These are phyloP conservation scores for Cairneyella variabilis DNA, from an alignment of 495 filamentous ascomycete genomes.

Conservation along the genomic window DNA sequence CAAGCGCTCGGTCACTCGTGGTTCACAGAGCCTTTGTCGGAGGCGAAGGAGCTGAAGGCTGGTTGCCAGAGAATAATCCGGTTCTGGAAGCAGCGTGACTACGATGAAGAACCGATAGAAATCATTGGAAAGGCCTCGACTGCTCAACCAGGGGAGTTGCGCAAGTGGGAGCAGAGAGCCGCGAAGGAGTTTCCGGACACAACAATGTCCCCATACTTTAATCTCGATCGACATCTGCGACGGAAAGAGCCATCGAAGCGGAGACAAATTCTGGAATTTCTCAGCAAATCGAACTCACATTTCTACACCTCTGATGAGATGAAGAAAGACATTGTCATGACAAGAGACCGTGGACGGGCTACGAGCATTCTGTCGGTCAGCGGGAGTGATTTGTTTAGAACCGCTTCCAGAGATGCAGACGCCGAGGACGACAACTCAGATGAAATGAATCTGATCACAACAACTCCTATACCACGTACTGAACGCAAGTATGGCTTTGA, in stretches of 20 bases:
- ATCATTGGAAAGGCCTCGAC: background rate
- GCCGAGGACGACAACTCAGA: background rate
- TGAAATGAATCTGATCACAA: constrained; percentile 5
- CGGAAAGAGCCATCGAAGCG: constrained; percentile 8
- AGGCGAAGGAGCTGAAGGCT: constrained; percentile 37
- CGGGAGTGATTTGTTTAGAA: too few species aligned
- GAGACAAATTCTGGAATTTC: constrained; percentile 7
- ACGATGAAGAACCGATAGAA: constrained; percentile 12
- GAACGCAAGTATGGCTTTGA: background rate
- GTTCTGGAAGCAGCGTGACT: constrained; percentile 38
- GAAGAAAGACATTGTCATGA: background rate
- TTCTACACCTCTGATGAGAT: constrained; percentile 12
- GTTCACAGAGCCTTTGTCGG: constrained; percentile 46
- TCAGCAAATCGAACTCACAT: constrained; percentile 9
- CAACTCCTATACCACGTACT: background rate
- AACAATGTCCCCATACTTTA: constrained; percentile 20
- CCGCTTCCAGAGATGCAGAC: constrained; percentile 5
- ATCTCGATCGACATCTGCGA: constrained; percentile 16
- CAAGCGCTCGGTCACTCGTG: constrained; percentile 56
- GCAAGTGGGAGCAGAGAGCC: background rate
- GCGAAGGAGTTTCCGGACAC: constrained; percentile 18
- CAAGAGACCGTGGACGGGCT: constrained; percentile 7
- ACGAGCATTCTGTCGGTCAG: too few species aligned
- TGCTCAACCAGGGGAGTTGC: background rate
- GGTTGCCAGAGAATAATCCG: constrained; percentile 42